These are phyloP conservation scores for Jackrogersella multiformis DNA, from an alignment of 495 filamentous ascomycete genomes.

Conservation along the genomic window DNA sequence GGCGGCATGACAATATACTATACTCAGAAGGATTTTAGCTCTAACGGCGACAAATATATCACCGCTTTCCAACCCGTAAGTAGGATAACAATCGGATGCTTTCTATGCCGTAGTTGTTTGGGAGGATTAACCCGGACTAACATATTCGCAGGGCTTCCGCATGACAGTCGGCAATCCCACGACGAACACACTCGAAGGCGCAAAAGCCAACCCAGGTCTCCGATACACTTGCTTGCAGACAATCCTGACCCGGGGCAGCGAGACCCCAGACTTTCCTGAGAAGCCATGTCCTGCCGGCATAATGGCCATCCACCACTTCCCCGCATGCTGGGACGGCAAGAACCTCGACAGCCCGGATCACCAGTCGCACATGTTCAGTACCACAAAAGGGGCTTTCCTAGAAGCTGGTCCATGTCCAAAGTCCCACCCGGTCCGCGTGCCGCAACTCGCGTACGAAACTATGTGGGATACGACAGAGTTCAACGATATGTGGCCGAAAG, in stretches of 20 bases:
- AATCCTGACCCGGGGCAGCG: constrained; percentile 10
- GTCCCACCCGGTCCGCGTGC: constrained; percentile 31
- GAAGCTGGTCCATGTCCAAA: constrained; percentile 25
- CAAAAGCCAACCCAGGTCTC: constrained; percentile 22
- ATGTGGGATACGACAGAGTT: constrained; percentile 61
- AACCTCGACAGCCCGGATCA: constrained; percentile 50
- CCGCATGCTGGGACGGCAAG: constrained; percentile 51
- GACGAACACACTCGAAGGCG: background rate
- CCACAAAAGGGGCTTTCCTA: constrained; percentile 43
- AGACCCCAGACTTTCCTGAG: constrained; percentile 10
- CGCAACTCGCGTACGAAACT: constrained; percentile 60
- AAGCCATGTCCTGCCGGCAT: constrained; percentile 39
- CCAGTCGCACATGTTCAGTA: constrained; percentile 44
- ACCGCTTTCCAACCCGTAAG: constrained; percentile 46
- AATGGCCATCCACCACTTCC: constrained; percentile 46
- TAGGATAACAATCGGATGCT: too few relatives aligned
- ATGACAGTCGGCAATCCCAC: constrained; percentile 6
- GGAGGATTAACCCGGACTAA: too few relatives aligned
- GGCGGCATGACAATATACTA: constrained; percentile 55
- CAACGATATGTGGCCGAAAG: constrained; percentile 55
- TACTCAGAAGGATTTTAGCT: constrained; percentile 45
- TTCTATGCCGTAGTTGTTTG: too few relatives aligned
- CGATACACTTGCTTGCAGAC: constrained; percentile 30
- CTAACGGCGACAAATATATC: constrained; percentile 40
- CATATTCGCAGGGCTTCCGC: constrained; percentile 15